These are phyloP conservation scores for Diaporthe sp. DNA, from an alignment of 2,329 filamentous ascomycete species.

Conservation along the genomic window DNA sequence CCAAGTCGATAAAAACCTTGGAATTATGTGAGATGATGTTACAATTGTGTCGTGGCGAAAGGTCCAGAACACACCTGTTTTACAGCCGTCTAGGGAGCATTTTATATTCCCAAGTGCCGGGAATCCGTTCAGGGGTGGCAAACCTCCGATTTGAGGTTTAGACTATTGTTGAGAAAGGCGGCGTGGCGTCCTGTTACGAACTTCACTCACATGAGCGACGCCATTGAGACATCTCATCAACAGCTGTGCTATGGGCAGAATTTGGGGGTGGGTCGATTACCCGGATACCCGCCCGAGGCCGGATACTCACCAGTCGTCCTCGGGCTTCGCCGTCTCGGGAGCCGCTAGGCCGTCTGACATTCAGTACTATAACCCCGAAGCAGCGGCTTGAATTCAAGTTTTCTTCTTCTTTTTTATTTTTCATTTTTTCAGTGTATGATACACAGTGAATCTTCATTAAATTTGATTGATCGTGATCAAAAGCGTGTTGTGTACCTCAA, in stretches of 20 bases:
- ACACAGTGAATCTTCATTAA: rapidly evolving
- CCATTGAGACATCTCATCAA: neutral
- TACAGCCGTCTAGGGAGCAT: neutral
- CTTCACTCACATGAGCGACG: too few species aligned
- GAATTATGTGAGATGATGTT: neutral
- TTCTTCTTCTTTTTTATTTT: neutral
- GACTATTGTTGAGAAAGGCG: too few species aligned
- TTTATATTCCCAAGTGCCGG: neutral
- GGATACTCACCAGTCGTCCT: neutral
- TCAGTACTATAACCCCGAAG: too few species aligned
- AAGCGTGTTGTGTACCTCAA: neutral
- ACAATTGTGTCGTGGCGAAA: neutral
- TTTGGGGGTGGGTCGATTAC: neutral
- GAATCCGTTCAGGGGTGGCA: neutral
- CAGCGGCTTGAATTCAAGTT: rapidly evolving
- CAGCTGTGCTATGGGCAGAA: neutral
- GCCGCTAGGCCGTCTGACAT: neutral
- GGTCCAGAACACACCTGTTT: neutral
- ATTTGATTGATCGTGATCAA: neutral
- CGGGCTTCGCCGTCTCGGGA: neutral
- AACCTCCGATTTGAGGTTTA: neutral
- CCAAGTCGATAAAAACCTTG: neutral
- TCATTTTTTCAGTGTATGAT: neutral
- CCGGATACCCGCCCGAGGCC: slow-evolving; percentile 6
- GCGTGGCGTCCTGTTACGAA: neutral